Evolutionary conservation across 306 rosid species (phyloP), one percentile per base, ranked within the genome.

Genomic region (Echinosophora koreensis): DNA sequence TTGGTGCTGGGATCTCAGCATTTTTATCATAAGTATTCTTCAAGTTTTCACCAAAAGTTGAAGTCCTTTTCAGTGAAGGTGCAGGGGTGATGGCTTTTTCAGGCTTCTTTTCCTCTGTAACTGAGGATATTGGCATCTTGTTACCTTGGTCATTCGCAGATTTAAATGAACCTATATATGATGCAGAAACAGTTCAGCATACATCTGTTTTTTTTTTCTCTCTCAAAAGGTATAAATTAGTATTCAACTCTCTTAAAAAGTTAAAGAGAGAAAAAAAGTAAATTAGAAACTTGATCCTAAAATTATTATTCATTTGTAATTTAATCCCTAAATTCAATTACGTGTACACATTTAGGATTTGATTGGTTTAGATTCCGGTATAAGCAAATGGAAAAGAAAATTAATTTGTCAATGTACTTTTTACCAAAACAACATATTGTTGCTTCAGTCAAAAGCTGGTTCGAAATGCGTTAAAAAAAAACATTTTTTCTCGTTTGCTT

Each of bases 61-160:
- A 46, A 69, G 80, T 63, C 66, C 65, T 88, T 73, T 68, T 85
- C 11, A 64, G 17, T 27, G 97, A 84, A 6, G 91, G 69, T 59
- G 34, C 28, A 1, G 78, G 79, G 58, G 47, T 55, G 18, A 74
- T 22, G 57, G 83, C 55, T 70, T 73, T 87, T 69, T 80, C 81
- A 0, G 88, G 86, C 51, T 52, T 80, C 59, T 75, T 81, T 35
- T 80, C 54, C 44, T 71, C 71, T 46, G 64, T 13, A 17, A 69
- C 54, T 13, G 76, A 13, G 16, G 84, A 81, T 46, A 30, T 35
- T 50, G 84, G 82, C 62, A 14, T 78, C 75, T 83, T 81, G 18
- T 17, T 59, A 18, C 74, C 82, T 76, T 73, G 69, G 28, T 58
- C 84, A 46, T 79, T 87, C 14, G 69, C 42, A 49, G 46, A 18